Evolutionary conservation across 306 rosid genomes (phyloP).

Genomic region (Prunus campanulata): DNA sequence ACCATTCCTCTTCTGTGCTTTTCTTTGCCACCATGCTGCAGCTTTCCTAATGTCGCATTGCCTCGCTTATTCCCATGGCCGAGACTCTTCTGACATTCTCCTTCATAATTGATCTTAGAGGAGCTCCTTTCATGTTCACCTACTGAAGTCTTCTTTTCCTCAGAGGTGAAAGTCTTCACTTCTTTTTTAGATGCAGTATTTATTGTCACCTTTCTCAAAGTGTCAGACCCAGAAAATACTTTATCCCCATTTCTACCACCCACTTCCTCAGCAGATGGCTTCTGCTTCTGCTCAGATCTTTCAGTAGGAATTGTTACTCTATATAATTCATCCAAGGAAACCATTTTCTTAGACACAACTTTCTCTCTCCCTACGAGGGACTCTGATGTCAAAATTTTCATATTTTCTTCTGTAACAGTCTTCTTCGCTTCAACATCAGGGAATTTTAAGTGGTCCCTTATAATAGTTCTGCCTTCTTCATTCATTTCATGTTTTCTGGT

Average conservation of each 20-base stretch:
- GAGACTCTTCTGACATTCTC: constrained; percentile 33
- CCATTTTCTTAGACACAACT: constrained; percentile 1
- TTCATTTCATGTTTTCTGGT: constrained; percentile 56
- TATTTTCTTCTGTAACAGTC: not conserved
- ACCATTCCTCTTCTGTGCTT: constrained; percentile 20
- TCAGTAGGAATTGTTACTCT: too few relatives aligned
- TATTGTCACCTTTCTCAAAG: not conserved
- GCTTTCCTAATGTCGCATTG: constrained; percentile 31
- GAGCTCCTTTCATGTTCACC: constrained; percentile 26
- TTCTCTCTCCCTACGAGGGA: constrained; percentile 21
- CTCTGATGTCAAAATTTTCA: constrained; percentile 11
- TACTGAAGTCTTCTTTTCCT: constrained; percentile 36
- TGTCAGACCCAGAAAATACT: not conserved
- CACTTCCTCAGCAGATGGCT: not conserved
- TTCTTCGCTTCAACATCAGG: constrained; percentile 31
- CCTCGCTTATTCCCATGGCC: constrained; percentile 15
- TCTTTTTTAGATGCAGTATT: constrained; percentile 35
- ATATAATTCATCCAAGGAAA: not conserved
- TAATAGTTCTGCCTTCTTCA: constrained; percentile 38
- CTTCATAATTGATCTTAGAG: constrained; percentile 18
- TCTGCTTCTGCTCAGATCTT: not conserved
- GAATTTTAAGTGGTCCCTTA: constrained; percentile 52
- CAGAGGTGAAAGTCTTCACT: constrained; percentile 26
- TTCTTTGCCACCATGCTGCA: constrained; percentile 22
- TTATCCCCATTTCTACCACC: not conserved